Conservation (phyloP, 2,329 filamentous ascomycete genomes). For the Phoma sp. region DNA sequence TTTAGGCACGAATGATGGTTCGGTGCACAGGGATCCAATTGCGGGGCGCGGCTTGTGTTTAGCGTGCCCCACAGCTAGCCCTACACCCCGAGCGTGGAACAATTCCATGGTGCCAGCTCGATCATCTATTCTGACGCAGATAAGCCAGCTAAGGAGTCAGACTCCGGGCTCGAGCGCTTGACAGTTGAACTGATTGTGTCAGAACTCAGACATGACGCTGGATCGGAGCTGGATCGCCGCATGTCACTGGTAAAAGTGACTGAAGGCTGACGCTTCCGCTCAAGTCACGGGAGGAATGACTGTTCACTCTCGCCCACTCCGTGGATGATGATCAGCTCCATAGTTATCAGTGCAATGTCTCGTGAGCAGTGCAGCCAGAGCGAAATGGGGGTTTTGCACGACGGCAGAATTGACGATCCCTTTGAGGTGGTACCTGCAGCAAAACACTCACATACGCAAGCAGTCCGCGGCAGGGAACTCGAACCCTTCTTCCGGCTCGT, state of each 20-base stretch:
- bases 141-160: not conserved
- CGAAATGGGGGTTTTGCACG: conserved; percentile 5
- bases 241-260: not conserved
- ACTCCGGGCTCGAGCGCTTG: not conserved
- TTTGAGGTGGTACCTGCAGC: conserved; percentile 35
- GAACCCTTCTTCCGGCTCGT: conserved; percentile 14
- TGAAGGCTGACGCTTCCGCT: not conserved
- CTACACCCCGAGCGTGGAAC: conserved; percentile 19
- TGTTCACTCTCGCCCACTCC: not conserved
- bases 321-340: too few species aligned
- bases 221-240: not conserved
- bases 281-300: not conserved
- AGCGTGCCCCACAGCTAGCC: conserved; percentile 12
- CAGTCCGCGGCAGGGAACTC: conserved; percentile 13
- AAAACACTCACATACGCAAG: conserved; percentile 20
- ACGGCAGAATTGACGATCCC: conserved; percentile 6
- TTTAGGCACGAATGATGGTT: conserved; percentile 22
- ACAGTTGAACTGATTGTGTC: not conserved
- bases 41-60: conserved; percentile 6
- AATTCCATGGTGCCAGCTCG: not conserved
- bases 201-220: not conserved
- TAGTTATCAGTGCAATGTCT: not conserved
- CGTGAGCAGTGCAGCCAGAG: not conserved
- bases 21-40: conserved; percentile 7
- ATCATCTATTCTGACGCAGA: conserved; percentile 3